Conservation (phyloP, 164 flowering plant species). For the Nymphaea thermarum region DNA sequence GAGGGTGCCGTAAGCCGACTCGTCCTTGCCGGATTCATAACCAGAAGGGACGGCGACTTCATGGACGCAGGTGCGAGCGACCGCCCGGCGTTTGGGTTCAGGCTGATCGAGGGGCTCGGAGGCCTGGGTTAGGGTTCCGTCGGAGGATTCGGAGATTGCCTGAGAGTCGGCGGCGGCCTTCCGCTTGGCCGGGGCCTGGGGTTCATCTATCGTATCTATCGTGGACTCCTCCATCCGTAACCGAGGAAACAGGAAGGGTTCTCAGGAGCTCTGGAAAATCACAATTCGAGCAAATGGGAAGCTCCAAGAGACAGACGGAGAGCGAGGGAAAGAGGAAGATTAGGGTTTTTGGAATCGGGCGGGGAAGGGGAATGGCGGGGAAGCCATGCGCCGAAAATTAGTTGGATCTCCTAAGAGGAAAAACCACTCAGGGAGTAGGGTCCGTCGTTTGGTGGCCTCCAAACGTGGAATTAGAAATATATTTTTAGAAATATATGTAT, state of each 20-base stretch:
- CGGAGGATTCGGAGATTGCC: not conserved
- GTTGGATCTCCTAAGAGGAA: too few species aligned
- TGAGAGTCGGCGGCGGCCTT: conserved; percentile 12
- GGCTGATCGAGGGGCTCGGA: not conserved
- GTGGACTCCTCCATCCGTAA: not conserved
- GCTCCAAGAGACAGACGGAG: too few species aligned
- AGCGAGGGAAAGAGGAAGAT: too few species aligned
- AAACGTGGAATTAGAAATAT: too few species aligned
- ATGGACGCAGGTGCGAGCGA: conserved; percentile 69
- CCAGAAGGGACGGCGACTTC: conserved; percentile 85
- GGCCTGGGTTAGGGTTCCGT: not conserved
- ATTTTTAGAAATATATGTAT: too few species aligned
- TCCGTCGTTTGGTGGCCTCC: too few species aligned
- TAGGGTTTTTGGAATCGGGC: too few species aligned
- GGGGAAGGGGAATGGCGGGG: too few species aligned
- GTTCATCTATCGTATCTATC: conserved; percentile 27
- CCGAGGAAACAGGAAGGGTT: not conserved
- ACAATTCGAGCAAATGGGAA: too few species aligned
- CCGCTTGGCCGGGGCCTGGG: conserved; percentile 20
- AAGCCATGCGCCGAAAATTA: too few species aligned
- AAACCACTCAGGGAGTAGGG: too few species aligned
- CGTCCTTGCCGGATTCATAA: conserved; percentile 38
- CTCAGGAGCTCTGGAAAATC: too few species aligned
- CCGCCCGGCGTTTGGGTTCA: conserved; percentile 10
- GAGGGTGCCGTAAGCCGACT: conserved; percentile 57